phyloP scores from a whole-genome alignment of 805 yeast species.

The Ogataea populi-albae region DNA sequence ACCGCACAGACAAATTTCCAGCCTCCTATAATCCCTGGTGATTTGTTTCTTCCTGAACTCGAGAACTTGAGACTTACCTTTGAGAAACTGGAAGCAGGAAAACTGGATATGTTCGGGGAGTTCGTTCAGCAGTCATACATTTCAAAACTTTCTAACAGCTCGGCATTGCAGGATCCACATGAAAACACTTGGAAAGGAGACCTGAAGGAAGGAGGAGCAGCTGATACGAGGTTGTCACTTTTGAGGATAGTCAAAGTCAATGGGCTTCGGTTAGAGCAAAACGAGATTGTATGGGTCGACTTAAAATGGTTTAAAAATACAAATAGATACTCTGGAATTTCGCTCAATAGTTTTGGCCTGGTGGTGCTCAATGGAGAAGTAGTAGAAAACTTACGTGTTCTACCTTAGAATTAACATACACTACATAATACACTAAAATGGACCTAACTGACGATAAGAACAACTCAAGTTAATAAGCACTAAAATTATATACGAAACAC shows the following conservation, averaged over 20 bases:
- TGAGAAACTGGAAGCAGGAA: conserved; percentile 42
- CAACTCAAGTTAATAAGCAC: no score
- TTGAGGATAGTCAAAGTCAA: conserved; percentile 27
- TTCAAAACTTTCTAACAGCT: neutral
- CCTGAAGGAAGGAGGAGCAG: neutral
- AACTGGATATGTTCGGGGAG: conserved; percentile 39
- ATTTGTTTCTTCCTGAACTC: conserved; percentile 40
- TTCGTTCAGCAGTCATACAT: conserved; percentile 28
- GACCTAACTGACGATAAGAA: no score
- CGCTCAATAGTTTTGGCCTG: conserved; percentile 13
- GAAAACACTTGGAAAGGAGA: no score
- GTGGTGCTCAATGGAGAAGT: conserved; percentile 18
- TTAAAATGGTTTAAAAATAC: conserved; percentile 9
- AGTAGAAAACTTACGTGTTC: conserved; percentile 23
- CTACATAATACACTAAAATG: no score
- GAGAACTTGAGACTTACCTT: conserved; percentile 43
- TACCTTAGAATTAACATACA: no score
- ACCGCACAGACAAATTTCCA: neutral
- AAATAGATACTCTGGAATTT: conserved; percentile 4
- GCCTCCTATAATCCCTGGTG: conserved; percentile 21
- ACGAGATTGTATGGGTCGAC: conserved; percentile 25
- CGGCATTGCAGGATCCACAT: no score
- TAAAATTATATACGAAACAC: no score
- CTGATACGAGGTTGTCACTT: conserved; percentile 2
- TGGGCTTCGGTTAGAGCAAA: conserved; percentile 17